Evolutionary conservation across 371 early-diverging fungal species (phyloP), one percentile per base, ranked within the genome.

Genomic region (Rhizopus arrhizus): DNA sequence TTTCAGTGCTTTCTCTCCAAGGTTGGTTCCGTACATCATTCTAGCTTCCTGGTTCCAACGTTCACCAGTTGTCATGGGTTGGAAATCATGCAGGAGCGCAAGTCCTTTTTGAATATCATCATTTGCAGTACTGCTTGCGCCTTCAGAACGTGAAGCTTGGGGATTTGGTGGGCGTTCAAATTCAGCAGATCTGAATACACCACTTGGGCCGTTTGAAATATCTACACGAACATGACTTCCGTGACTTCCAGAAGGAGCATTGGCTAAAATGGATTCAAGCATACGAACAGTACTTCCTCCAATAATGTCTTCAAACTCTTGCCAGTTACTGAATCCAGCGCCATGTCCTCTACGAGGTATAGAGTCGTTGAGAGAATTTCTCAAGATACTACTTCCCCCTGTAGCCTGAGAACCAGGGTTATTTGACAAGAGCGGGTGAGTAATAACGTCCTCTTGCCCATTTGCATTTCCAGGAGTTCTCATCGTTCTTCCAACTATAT

Each of bases 21-120:
- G 74, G 7, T 78, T 58, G 8, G 70, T 59, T 4, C 94, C 93
- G 69, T 86, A 92, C 82, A 92, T 76, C 84, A 95, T 81, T 10
- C 89, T 85, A 12, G 87, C 89, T 71, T 95, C 95, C 68, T 95
- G 92, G 22, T 83, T 78, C 96, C 96, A 96, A 2, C 97, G 86
- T 64, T 94, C 93, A 13, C 78, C 59, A 1, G 93, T 90, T 4
- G 86, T 76, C 81, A 88, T 75, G 5, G 92, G 91, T 47, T 80
- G 82, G 72, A 89, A 91, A 33, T 87, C 85, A 50, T 89, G 86
- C 8, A 89, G 77, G 4, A 85, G 73, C 4, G 83, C 60, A 42
- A 86, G 69, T 34, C 82, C 72, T 35, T 84, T 82, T 33, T 71
- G 65, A 3, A 58, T 59, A 28, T 73, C 73, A 40, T 69, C 61